Evolutionary conservation across 805 yeast species (phyloP), one percentile per base, ranked within the genome.

Genomic region (Starmerella sp.): DNA sequence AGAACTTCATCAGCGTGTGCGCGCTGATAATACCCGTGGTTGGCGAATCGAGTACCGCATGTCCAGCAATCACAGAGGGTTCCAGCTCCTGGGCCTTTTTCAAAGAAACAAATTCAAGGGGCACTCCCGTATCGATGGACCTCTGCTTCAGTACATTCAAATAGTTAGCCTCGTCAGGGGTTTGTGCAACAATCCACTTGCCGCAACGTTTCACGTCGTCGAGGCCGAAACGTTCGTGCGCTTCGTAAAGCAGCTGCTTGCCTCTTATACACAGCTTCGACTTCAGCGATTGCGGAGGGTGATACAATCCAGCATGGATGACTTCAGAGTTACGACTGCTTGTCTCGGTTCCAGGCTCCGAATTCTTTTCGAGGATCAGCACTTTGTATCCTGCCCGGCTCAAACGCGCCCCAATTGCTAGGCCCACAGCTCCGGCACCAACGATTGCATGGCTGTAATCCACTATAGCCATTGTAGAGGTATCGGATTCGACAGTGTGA

Each of bases 281-380:
- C 64, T 86, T 84, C 53, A 90, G 71, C 2, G 84, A 76, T 55
- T 78, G 77, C 9, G 72, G 69, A 0, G 95, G 95, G 63, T 86
- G 84, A 66, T 90, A 90, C 6, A 89, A 63, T 0, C 96, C 96
- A 0, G 95, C 95, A 69, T 89, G 97, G 29, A 89, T 83, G 30
- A 90, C 97, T 65, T 90, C 97, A 1, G 95, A 85, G 71, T 89
- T 89, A 52, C 96, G 73, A n/a, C 91, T 77, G 6, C 95, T 83
- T 0, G 95, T 87, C 63, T 89, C 96, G 60, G 78, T 76, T 1
- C 96, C 96, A 49, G 80, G 66, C 37, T 73, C 73, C 1, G 69
- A 67, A 66, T 88, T 80, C 63, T 84, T 80, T 62, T 89, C 97
- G 2, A 89, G 66, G 9, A 90, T 65, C 0, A 85, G 67, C 0